Conservation (phyloP, 2,329 filamentous ascomycete species). For the Plectosphaerella plurivora region DNA sequence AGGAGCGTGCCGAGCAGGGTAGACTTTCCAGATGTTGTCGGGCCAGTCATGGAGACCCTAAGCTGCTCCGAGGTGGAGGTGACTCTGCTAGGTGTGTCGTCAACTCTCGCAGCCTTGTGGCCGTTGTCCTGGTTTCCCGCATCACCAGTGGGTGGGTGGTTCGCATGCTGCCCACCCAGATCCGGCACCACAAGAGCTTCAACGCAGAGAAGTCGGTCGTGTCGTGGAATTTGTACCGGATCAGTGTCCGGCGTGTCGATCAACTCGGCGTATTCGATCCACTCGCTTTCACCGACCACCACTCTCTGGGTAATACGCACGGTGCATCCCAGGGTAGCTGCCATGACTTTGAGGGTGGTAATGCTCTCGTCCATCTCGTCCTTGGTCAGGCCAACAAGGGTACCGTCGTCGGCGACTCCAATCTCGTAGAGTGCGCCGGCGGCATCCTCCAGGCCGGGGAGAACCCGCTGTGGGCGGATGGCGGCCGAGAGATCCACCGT, state of each 20-base stretch:
- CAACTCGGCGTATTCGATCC: slow-evolving; percentile 44
- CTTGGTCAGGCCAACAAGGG: slow-evolving; percentile 78
- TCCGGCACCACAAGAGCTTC: slow-evolving; percentile 85
- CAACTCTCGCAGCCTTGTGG: neutral
- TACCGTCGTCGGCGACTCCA: slow-evolving; percentile 91
- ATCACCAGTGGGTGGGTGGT: slow-evolving; percentile 1
- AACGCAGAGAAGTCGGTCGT: slow-evolving; percentile 72
- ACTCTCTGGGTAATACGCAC: slow-evolving; percentile 80
- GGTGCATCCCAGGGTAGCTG: slow-evolving; percentile 81
- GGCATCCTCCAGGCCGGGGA: slow-evolving; percentile 85
- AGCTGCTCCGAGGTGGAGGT: slow-evolving; percentile 67
- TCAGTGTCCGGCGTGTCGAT: slow-evolving; percentile 18
- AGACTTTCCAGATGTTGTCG: slow-evolving; percentile 89
- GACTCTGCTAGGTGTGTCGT: slow-evolving; percentile 29
- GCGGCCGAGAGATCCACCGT: slow-evolving; percentile 39
- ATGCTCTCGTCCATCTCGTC: slow-evolving; percentile 93
- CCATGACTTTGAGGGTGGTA: slow-evolving; percentile 82
- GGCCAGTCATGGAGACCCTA: slow-evolving; percentile 80
- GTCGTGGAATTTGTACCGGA: slow-evolving; percentile 16
- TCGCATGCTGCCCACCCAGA: slow-evolving; percentile 24
- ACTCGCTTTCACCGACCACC: slow-evolving; percentile 80
- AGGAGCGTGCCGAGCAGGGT: slow-evolving; percentile 84
- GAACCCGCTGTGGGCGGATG: slow-evolving; percentile 49
- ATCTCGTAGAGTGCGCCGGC: slow-evolving; percentile 94
- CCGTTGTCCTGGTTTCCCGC: slow-evolving; percentile 4